Base-by-base conservation (phyloP, 2,329 filamentous ascomycete genomes). In the Fusarium sambucinum region DNA sequence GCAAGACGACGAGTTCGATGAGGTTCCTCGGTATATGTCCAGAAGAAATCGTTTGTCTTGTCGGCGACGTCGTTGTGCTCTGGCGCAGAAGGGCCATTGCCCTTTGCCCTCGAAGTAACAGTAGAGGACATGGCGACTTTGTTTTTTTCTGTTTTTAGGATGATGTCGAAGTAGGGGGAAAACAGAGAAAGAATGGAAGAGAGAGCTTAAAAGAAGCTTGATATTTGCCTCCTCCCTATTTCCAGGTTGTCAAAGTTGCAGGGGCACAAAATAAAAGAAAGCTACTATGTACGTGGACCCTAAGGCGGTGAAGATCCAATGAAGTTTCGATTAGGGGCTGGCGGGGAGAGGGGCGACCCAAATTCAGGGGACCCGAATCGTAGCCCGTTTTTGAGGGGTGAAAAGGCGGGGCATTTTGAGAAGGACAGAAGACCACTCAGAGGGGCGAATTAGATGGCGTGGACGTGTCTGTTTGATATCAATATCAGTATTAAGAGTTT, bases 11-110 rank as follows among this genome's bases (percentile, higher is more conserved):
- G 86, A 32, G 95, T 96, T 72, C 94, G 89, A 81, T 99, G 96
- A 66, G 96, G 96, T 81, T 99, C 96, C 80, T 99, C 96, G 12
- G 96, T 97, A 78, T 99, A 98, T 40, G 96, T 97, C 96, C 96
- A 98, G 83, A 97, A 97, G 85, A 98, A 98, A 78, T 86, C 79
- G 60, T 82, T 75, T 59, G 81, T 76, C 48, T 75, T 67, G 23
- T 73, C 65, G 37, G 69, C 50, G 33, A 47, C 64, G 19, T 73
- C 63, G n/a, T 70, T 58, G 41, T 64, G 54, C n/a, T 58, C 61
- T 5, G 27, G 45, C 37, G 55, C 51, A 16, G 59, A 55, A 35
- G 62, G 63, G 51, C 62, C 71, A 38, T 70, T 66, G 60, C 69
- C 69, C 62, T 73, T 70, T 52, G 72, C 72, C 68, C 75, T 76